phyloP scores from a whole-genome alignment of 768 basidiomycete species.

The Boletus coccyginus region DNA sequence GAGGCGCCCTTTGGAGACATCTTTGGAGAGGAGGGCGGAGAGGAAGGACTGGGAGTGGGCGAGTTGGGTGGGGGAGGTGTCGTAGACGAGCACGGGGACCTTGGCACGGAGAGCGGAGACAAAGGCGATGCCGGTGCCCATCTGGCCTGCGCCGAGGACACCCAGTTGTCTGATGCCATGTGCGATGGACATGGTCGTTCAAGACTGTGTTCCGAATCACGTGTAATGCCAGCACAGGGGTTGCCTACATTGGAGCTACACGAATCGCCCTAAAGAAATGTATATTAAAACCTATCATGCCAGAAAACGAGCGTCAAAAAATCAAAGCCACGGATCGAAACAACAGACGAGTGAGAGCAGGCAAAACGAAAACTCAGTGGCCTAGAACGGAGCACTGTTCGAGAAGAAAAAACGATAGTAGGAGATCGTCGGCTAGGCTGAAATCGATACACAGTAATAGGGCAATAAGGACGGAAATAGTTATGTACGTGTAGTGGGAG shows the following conservation, averaged over 20 bases:
- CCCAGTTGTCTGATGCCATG: slow-evolving; percentile 77
- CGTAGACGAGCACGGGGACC: slow-evolving; percentile 83
- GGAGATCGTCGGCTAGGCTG: slow-evolving; percentile 13
- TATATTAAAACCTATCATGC: slow-evolving; percentile 9
- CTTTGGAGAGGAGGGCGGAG: slow-evolving; percentile 85
- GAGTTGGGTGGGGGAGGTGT: slow-evolving; percentile 73
- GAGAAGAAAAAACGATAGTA: slow-evolving; percentile 3
- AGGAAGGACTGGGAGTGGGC: slow-evolving; percentile 68
- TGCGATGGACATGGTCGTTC: slow-evolving; percentile 38
- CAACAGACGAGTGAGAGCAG: slow-evolving; percentile 17
- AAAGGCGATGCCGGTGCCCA: slow-evolving; percentile 91
- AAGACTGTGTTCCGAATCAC: slow-evolving; percentile 12
- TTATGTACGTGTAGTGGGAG: slow-evolving; percentile 21
- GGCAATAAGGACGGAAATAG: slow-evolving; percentile 27
- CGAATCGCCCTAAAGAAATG: not conserved
- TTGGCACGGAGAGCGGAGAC: slow-evolving; percentile 84
- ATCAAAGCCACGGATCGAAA: slow-evolving; percentile 6
- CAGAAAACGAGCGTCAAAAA: slow-evolving; percentile 18
- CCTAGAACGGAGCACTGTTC: slow-evolving; percentile 20
- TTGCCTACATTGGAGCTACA: no score
- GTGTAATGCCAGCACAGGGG: not conserved
- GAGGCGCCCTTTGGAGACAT: slow-evolving; percentile 80
- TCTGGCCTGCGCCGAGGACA: slow-evolving; percentile 81
- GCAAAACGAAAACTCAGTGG: slow-evolving; percentile 16
- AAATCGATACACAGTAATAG: slow-evolving; percentile 24